Conservation (phyloP, 768 basidiomycete genomes). For the Lentinula sp. region DNA sequence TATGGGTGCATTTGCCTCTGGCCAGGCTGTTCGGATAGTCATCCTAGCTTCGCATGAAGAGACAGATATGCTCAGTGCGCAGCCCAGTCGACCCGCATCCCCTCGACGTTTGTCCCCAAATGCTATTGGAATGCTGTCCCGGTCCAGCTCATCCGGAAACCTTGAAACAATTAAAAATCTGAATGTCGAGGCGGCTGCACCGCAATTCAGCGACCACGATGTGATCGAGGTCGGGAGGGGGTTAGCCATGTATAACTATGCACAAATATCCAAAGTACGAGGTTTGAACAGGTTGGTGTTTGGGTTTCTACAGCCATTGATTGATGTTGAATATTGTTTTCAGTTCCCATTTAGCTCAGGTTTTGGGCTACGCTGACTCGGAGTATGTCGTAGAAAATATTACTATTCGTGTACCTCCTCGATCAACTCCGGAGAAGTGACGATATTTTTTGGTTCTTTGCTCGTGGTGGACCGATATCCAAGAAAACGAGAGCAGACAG, state of each 20-base stretch:
- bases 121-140: slow-evolving; percentile 34
- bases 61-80: slow-evolving; percentile 21
- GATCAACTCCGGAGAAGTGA: neutral
- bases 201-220: slow-evolving; percentile 47
- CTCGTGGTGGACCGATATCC: too few relatives aligned
- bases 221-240: slow-evolving; percentile 90
- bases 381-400: slow-evolving; percentile 98
- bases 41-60: slow-evolving; percentile 36
- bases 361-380: slow-evolving; percentile 91
- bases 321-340: slow-evolving; percentile 11
- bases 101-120: slow-evolving; percentile 41
- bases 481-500: too few relatives aligned
- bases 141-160: slow-evolving; percentile 28
- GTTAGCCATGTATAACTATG: slow-evolving; percentile 92
- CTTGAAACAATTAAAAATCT: neutral
- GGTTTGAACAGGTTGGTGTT: slow-evolving; percentile 82
- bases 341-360: slow-evolving; percentile 73
- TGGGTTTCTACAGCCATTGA: neutral
- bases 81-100: slow-evolving; percentile 50
- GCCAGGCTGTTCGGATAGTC: slow-evolving; percentile 87
- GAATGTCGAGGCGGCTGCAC: slow-evolving; percentile 22
- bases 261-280: slow-evolving; percentile 82
- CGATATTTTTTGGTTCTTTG: neutral
- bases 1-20: slow-evolving; percentile 85
- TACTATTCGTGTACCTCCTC: slow-evolving; percentile 61